A percentile compares a stretch with the other conserved stretches of the same genome.
Evolutionary conservation across 1,284 basidiomycete genomes (phyloP).

Genomic region (Phenoliferia sp.): DNA sequence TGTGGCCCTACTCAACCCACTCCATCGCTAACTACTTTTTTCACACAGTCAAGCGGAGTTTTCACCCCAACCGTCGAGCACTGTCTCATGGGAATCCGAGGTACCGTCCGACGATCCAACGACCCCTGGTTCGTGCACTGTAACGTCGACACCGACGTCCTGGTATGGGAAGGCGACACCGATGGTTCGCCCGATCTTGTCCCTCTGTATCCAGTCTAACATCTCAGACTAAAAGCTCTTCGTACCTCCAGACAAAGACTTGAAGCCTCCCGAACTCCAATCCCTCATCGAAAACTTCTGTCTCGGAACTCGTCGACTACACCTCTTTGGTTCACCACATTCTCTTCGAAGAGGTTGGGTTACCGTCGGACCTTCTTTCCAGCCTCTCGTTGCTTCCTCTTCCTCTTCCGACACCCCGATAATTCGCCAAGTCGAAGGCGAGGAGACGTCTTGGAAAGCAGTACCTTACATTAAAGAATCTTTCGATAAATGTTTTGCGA

Average conservation of each 20-base stretch:
- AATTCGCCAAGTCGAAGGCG: conserved; percentile 46
- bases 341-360: conserved; percentile 86
- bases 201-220: neutral
- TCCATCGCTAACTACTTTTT: neutral
- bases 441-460: conserved; percentile 36
- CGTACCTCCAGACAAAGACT: conserved; percentile 56
- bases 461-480: conserved; percentile 44
- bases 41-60: conserved; percentile 42
- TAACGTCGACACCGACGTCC: conserved; percentile 96
- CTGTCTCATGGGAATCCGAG: conserved; percentile 96
- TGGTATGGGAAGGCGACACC: conserved; percentile 86
- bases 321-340: conserved; percentile 74
- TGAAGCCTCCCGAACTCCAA: conserved; percentile 92
- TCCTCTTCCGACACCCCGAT: neutral
- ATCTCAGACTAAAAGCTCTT: neutral
- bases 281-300: conserved; percentile 96
- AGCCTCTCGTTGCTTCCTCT: conserved; percentile 45
- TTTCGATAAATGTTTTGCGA: conserved; percentile 13
- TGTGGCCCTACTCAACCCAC: no score
- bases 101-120: conserved; percentile 87
- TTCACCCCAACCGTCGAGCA: conserved; percentile 89
- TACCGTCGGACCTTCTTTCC: conserved; percentile 62
- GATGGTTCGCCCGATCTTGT: conserved; percentile 38
- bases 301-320: conserved; percentile 82
- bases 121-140: conserved; percentile 94